phyloP scores from a whole-genome alignment of 192 early-diverging fungal species.

The Mortierella antarctica region DNA sequence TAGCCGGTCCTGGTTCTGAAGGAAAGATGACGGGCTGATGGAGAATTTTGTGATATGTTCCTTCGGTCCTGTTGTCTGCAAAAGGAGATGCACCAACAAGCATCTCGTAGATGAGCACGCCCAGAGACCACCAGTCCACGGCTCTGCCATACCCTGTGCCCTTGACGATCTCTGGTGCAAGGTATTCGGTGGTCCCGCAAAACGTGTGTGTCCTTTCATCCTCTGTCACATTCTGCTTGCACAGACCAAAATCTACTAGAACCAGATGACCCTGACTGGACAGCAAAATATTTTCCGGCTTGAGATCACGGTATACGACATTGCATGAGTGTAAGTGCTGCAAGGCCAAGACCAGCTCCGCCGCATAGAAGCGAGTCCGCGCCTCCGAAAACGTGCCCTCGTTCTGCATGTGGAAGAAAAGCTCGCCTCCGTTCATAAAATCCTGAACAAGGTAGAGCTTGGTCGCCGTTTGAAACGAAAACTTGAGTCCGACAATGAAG shows the following conservation, averaged over 20 bases:
- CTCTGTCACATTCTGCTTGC: conserved; percentile 69
- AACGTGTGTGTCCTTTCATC: conserved; percentile 80
- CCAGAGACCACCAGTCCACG: conserved; percentile 88
- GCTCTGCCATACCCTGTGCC: conserved; percentile 75
- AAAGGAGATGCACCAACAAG: conserved; percentile 79
- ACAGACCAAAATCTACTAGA: conserved; percentile 83
- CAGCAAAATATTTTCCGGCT: conserved; percentile 77
- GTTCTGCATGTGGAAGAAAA: conserved; percentile 81
- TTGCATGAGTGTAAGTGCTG: conserved; percentile 75
- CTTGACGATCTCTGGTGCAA: conserved; percentile 88
- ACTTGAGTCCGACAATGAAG: conserved; percentile 82
- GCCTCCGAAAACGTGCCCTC: conserved; percentile 72
- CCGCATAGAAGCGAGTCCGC: conserved; percentile 73
- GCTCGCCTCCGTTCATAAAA: conserved; percentile 84
- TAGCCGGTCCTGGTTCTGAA: conserved; percentile 46
- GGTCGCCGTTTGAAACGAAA: conserved; percentile 80
- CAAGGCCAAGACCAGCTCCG: conserved; percentile 74
- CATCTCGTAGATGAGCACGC: conserved; percentile 82
- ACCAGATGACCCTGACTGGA: conserved; percentile 77
- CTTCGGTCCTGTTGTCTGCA: conserved; percentile 69
- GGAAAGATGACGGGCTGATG: conserved; percentile 58
- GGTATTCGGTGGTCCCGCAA: conserved; percentile 89
- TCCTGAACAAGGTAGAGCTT: conserved; percentile 85
- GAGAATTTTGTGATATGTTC: conserved; percentile 80
- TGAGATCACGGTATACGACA: conserved; percentile 80